phyloP scores from a whole-genome alignment of 164 flowering plant genomes.

The Warburgia ugandensis region DNA sequence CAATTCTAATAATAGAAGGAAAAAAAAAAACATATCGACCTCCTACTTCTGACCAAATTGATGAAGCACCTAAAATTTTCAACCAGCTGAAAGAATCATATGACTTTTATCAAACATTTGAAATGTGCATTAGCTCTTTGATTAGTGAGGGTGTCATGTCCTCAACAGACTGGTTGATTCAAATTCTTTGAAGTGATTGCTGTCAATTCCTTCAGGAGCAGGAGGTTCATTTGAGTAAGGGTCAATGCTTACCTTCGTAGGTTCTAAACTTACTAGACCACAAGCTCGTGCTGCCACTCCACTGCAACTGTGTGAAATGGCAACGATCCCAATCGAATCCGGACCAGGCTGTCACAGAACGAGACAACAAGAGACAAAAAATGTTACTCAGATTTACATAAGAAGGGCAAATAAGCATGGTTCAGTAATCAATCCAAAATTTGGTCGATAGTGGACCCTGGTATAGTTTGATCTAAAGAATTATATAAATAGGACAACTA shows the following conservation, averaged over 20 bases:
- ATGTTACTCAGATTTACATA: background rate
- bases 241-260: conserved; percentile 44
- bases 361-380: background rate
- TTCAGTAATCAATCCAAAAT: background rate
- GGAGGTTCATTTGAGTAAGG: background rate
- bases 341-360: conserved; percentile 69
- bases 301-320: conserved; percentile 67
- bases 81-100: background rate
- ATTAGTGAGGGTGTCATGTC: background rate
- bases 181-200: background rate
- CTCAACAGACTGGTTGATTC: background rate
- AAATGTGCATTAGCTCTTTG: background rate
- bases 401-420: background rate
- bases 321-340: conserved; percentile 85
- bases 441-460: background rate
- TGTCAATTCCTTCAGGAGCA: background rate
- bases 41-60: background rate
- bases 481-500: background rate
- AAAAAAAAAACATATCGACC: background rate
- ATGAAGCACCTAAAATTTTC: background rate
- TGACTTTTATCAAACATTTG: background rate
- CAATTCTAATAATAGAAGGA: background rate
- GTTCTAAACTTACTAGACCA: conserved; percentile 75
- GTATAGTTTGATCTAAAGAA: background rate
- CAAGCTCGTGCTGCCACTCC: conserved; percentile 93